Evolutionary conservation across 768 basidiomycete species (phyloP).

Genomic region (Arthromyces matolae): DNA sequence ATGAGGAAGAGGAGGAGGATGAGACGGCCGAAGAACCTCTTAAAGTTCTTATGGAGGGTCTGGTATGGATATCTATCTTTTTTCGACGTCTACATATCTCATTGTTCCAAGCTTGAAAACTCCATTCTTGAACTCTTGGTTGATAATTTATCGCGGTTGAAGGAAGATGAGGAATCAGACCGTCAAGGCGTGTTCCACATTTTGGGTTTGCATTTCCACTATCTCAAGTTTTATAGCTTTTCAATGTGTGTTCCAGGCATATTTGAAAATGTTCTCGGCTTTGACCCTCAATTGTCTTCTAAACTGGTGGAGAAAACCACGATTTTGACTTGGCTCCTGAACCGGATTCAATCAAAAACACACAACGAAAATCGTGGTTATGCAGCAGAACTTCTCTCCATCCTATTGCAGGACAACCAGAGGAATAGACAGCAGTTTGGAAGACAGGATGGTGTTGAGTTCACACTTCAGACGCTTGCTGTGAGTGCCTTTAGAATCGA

Average conservation of each 20-base stretch:
- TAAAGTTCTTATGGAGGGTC: slow-evolving; percentile 66
- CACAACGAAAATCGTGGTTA: slow-evolving; percentile 93
- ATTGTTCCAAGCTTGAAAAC: slow-evolving; percentile 59
- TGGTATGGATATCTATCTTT: slow-evolving; percentile 64
- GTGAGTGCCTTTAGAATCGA: slow-evolving; percentile 61
- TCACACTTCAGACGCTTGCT: slow-evolving; percentile 69
- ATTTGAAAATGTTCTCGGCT: slow-evolving; percentile 89
- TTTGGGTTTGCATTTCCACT: slow-evolving; percentile 47
- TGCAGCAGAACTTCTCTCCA: slow-evolving; percentile 89
- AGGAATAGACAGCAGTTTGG: slow-evolving; percentile 67
- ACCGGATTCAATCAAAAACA: slow-evolving; percentile 63
- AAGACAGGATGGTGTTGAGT: slow-evolving; percentile 76
- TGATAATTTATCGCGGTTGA: slow-evolving; percentile 83
- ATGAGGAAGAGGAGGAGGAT: slow-evolving; percentile 66
- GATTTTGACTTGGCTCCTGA: slow-evolving; percentile 75
- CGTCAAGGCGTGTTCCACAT: slow-evolving; percentile 91
- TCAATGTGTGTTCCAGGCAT: slow-evolving; percentile 54
- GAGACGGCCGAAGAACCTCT: slow-evolving; percentile 62
- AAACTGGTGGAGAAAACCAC: slow-evolving; percentile 71
- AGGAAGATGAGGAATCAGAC: slow-evolving; percentile 89
- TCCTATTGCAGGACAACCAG: slow-evolving; percentile 74
- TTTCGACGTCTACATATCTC: slow-evolving; percentile 6
- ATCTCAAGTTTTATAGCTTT: no score
- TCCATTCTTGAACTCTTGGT: slow-evolving; percentile 86
- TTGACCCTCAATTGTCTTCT: slow-evolving; percentile 72